phyloP scores from a whole-genome alignment of 495 filamentous ascomycete species.

The Astrothelium macrocarpum region DNA sequence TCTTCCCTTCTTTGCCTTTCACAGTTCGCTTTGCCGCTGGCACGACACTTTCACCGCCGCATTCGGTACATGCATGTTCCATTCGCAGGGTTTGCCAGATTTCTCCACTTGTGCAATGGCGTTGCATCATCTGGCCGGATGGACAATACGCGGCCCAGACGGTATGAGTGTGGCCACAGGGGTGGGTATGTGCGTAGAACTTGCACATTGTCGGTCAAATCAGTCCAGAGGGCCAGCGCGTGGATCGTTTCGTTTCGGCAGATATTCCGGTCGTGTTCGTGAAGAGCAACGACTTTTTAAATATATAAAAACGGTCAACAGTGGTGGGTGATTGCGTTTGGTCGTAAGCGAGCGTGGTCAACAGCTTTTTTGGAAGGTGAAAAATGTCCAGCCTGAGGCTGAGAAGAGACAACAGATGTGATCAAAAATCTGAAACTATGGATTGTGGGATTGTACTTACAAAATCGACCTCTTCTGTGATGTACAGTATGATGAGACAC shows the following conservation, averaged over 20 bases:
- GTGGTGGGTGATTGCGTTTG: too few species aligned
- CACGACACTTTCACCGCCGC: constrained; percentile 7
- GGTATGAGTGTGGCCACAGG: constrained; percentile 30
- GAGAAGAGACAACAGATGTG: too few species aligned
- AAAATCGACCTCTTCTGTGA: too few species aligned
- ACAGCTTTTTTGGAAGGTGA: too few species aligned
- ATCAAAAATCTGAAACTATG: too few species aligned
- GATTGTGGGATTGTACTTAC: too few species aligned
- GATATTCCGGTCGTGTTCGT: too few species aligned
- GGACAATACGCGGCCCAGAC: constrained; percentile 28
- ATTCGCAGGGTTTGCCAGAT: constrained; percentile 25
- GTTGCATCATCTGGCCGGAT: constrained; percentile 17
- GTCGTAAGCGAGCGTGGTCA: too few species aligned
- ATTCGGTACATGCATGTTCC: constrained; percentile 18
- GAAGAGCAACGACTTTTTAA: too few species aligned
- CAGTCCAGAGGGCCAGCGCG: not conserved
- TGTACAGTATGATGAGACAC: not conserved
- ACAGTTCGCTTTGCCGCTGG: not conserved
- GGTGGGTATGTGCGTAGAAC: constrained; percentile 33
- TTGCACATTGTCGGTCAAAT: constrained; percentile 19
- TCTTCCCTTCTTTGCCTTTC: not conserved
- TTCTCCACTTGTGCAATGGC: constrained; percentile 16
- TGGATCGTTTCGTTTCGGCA: not conserved
- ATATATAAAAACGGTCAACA: too few species aligned
- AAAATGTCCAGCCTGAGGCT: too few species aligned